Base-by-base conservation (phyloP, 257 asterid species). In the Nyctanthes arbortristis region DNA sequence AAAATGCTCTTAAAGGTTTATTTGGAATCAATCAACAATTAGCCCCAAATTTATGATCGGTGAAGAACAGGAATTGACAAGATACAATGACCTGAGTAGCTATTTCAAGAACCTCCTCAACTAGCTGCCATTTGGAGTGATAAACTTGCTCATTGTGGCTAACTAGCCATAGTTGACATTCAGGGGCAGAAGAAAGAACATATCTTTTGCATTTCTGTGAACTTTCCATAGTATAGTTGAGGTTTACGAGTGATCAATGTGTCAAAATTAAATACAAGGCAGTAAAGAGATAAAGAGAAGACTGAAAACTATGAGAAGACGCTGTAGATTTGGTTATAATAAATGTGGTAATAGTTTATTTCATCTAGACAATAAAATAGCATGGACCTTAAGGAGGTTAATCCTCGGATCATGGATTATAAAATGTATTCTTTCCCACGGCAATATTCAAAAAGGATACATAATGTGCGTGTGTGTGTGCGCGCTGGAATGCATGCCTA, bases 201-300 rank as follows among this genome's bases (percentile, higher is more conserved):
- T n/a, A 34, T 32, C 24, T 75, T 55, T 37, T 29, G n/a, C 57
- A n/a, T 31, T 25, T 33, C 13, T 57, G 59, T 28, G 10, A 66
- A 60, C 29, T 33, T 65, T 66, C 47, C 13, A 61, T n/a, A 36
- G 60, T 57, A 47, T 71, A 69, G 28, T 31, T 12, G 59, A 58
- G 20, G 35, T 31, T 49, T 58, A 63, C 54, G 47, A 30, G 67
- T 55, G 47, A 56, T 22, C 25, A 67, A 45, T 52, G 47, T 58
- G 20, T 40, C 5, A 70, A 30, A 37, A 28, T 40, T 35, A 72
- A 70, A 24, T 5, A 36, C 39, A 6, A 43, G 43, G 25, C 63
- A 61, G 36, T 55, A 28, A 1, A 56, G 27, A 13, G 63, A 55
- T n/a, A 72, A 56, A 20, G 59, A 22, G 29, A 22, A 49, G 29